Evolutionary conservation across 2,329 filamentous ascomycete genomes (phyloP), one percentile per base, ranked within the genome.

Genomic region (Penicillium sp.): DNA sequence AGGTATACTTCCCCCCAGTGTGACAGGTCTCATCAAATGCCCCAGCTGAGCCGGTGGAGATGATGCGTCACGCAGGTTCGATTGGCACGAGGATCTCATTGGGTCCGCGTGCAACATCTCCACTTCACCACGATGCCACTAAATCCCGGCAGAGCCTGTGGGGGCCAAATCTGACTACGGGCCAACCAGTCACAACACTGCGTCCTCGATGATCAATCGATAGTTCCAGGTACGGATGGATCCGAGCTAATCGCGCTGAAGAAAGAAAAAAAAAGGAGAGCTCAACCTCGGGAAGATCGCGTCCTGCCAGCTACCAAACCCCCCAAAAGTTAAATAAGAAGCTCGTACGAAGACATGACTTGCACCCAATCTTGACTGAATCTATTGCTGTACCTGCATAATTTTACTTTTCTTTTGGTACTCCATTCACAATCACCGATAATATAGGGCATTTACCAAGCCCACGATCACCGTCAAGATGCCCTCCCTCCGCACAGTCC

Each of bases 181-280:
- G 38, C 19, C n/a, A 28, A 45, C 67, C 66, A 68, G 38, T 68
- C 62, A 69, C 42, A 58, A 30, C 1, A 0, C 8, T 3, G 13
- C 6, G 28, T 40, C 4, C 42, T 46, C 38, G 52, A 64, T 68
- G 46, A 55, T 35, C 57, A 64, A 58, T 66, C 68, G 60, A 64
- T 69, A 68, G 66, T 66, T 26, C 49, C 53, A 55, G 64, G 58
- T 37, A 66, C 59, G 19, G 52, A 60, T 62, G 59, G 55, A 52
- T 45, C 55, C 52, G 33, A 54, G 16, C 55, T 49, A 40, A 63
- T 46, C 49, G 28, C 26, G 57, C 53, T 35, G 61, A 60, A 61
- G 61, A 57, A 56, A 61, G 19, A 22, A 52, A 40, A 55, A 48
- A 57, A 58, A 61, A 59, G 51, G 60, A 61, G 57, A 45, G 26